Base-by-base conservation (phyloP, 352 stramenopile species). In the Peronosclerospora sorghi region DNA sequence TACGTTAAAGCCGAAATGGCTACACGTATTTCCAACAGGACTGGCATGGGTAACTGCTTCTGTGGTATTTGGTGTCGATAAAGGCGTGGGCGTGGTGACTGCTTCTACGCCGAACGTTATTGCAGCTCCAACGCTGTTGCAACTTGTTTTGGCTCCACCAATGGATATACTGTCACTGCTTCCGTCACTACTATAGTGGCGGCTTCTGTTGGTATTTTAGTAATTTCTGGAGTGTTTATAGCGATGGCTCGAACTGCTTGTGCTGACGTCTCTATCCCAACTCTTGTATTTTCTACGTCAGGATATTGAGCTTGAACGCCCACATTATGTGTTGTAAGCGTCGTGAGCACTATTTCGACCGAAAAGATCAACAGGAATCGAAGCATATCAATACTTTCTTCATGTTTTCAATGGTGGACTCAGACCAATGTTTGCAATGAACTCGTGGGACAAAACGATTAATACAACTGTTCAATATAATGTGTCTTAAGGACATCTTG, bases 291-390 rank as follows among this genome's bases (percentile, higher is more conserved):
- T 4, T 36, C 32, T 24, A 19, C 32, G 15, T 54, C 51, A 18
- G 13, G 19, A 21, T 62, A 46, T 34, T 65, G 56, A 13, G 56
- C 52, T 32, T 17, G 28, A 18, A 54, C 45, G 2, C 29, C 24
- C 21, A 51, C 34, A 5, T 23, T 19, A 23, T 18, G 29, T 18
- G 28, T 52, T 40, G 36, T 37, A 21, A 56, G 34, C 36, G 50
- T 26, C 10, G 28, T 28, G 5, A 65, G 10, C 20, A 23, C 8
- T 32, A 58, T 36, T 28, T 36, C 35, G 24, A 30, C 30, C 27
- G 29, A 32, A 15, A 58, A 17, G 20, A 52, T 12, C 8, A 54
- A 27, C 19, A 35, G 35, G 40, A 49, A 56, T 49, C 26, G 35
- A 55, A 42, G 26, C 56, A 65, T 65, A 32, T 24, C 36, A 20